phyloP scores from a whole-genome alignment of 2,329 filamentous ascomycete species.

The Zymoseptoria passerinii region DNA sequence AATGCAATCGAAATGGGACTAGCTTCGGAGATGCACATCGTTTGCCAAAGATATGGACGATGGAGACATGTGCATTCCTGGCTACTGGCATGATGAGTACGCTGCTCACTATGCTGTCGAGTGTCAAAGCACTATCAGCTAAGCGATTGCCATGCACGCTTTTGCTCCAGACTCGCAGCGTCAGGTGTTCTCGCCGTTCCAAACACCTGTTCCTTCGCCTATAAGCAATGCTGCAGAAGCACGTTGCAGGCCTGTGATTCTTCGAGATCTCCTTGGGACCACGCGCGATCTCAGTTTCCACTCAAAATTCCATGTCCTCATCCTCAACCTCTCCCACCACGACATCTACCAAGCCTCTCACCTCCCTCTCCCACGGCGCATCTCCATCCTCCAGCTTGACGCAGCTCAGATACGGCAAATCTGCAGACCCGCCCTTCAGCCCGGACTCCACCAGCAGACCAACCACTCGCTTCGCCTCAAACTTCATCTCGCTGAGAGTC shows the following conservation, averaged over 20 bases:
- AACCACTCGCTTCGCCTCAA: constrained; percentile 25
- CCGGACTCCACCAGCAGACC: constrained; percentile 22
- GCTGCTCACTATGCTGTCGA: too few relatives aligned
- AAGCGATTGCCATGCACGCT: too few relatives aligned
- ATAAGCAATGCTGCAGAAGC: background rate
- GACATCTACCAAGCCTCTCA: background rate
- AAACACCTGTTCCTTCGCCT: background rate
- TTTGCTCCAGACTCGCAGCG: background rate
- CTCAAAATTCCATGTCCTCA: constrained; percentile 2
- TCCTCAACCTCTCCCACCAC: constrained; percentile 1
- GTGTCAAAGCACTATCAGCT: too few relatives aligned
- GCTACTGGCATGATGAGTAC: too few relatives aligned
- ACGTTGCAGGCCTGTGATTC: background rate
- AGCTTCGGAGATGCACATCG: too few relatives aligned
- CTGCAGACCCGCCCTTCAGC: constrained; percentile 16
- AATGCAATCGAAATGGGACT: too few relatives aligned
- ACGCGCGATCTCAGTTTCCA: background rate
- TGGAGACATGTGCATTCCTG: too few relatives aligned
- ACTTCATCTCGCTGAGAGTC: constrained; percentile 24
- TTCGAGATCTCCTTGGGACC: background rate
- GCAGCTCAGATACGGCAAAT: constrained; percentile 32
- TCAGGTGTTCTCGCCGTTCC: background rate
- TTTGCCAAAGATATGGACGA: too few relatives aligned
- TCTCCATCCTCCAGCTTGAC: constrained; percentile 23
- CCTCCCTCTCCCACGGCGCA: constrained; percentile 23